phyloP scores from a whole-genome alignment of 257 asterid genomes.

The Solanum etuberosum region DNA sequence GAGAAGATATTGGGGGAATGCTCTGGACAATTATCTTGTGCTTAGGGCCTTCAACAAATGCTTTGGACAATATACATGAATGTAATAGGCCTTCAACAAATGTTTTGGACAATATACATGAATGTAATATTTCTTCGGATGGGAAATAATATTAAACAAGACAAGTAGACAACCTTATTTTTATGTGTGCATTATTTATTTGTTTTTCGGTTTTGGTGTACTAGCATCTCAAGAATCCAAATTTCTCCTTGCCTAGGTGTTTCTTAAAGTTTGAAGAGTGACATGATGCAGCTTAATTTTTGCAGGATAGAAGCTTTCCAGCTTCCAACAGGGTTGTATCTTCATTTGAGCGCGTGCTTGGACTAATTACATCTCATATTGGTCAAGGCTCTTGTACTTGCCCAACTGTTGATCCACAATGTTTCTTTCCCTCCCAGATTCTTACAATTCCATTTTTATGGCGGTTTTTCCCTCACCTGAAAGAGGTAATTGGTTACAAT shows the following conservation, averaged over 20 bases:
- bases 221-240: neutral
- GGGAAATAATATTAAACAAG: neutral
- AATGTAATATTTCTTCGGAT: neutral
- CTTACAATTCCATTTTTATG: conserved; percentile 85
- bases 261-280: conserved; percentile 4
- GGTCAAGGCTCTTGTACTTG: conserved; percentile 73
- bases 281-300: conserved; percentile 12
- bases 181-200: neutral
- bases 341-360: conserved; percentile 65
- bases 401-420: conserved; percentile 41
- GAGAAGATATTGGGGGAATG: neutral
- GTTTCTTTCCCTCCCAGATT: conserved; percentile 72
- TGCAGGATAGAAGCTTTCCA: conserved; percentile 42
- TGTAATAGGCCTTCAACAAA: neutral
- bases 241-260: neutral
- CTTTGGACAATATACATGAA: neutral
- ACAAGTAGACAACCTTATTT: neutral
- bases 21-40: neutral
- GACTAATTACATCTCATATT: conserved; percentile 49
- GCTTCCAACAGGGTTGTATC: conserved; percentile 39
- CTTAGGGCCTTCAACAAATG: neutral
- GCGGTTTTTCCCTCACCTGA: conserved; percentile 68
- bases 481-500: conserved; percentile 49
- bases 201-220: neutral
- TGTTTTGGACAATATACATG: neutral